Evolutionary conservation across 805 yeast species (phyloP), one percentile per base, ranked within the genome.

Genomic region (Candida palmyrensis): DNA sequence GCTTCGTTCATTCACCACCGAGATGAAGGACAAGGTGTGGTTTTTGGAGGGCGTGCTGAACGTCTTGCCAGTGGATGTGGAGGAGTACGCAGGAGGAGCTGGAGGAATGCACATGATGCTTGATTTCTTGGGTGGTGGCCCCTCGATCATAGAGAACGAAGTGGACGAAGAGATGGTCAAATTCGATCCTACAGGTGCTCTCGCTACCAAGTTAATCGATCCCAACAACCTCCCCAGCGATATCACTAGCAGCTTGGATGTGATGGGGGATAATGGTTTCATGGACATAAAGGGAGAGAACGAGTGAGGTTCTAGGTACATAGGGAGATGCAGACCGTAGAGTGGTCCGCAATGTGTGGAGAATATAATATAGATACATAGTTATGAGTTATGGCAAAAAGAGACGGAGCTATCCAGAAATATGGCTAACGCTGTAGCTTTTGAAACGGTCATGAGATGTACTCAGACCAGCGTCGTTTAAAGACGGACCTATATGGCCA

Each of bases 71-170:
- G 94, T 81, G 8, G 95, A 88, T 55, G 95, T 86, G 35, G 96
- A 89, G 46, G 87, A 82, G 48, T 83, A 85, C 50, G 79, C 89
- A 10, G 95, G 95, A 25, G 85, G 94, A 27, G 67, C 76, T 35
- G 92, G 94, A 33, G 92, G 92, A 41, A 82, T 82, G 87, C 88
- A 82, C 51, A 83, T 83, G 94, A 83, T 83, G 94, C 62, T 83
- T 57, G 92, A 83, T 55, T 83, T 83, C 62, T 64, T 83, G 13
- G 94, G 92, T 14, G 92, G 92, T 9, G 71, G 73, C 7, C 68
- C 70, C 10, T 53, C 66, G 7, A 62, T 66, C 13, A 59, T 64
- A 16, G 54, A 53, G 36, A 55, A 55, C 38, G 68, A 62, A 36
- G 48, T 62, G 7, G 71, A 63, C 43, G 64, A 60, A 21, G 67